Conservation (phyloP, 2,329 filamentous ascomycete genomes). For the Exserohilum rostratum region DNA sequence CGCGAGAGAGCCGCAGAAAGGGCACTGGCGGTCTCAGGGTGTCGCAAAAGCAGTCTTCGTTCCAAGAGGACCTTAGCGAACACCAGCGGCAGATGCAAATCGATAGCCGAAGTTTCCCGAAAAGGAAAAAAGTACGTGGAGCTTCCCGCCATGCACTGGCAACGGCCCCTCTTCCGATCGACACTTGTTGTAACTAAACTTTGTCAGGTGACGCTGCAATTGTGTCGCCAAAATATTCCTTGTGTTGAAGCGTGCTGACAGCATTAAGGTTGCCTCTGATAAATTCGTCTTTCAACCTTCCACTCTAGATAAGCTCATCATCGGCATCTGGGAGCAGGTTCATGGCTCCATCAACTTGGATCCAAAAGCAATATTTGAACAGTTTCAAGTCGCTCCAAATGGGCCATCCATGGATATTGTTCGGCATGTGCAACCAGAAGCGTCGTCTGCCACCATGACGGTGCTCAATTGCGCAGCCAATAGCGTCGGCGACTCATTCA, state of each 20-base stretch:
- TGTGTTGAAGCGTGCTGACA: neutral
- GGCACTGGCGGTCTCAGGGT: conserved; percentile 38
- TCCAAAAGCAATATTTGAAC: conserved; percentile 45
- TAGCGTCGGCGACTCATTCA: conserved; percentile 39
- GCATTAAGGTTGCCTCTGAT: conserved; percentile 28
- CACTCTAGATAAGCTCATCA: conserved; percentile 56
- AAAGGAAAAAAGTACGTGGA: conserved; percentile 34
- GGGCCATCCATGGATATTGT: conserved; percentile 18
- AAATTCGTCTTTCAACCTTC: conserved; percentile 55
- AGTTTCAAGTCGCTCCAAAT: conserved; percentile 34
- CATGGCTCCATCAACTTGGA: conserved; percentile 52
- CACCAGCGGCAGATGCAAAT: conserved; percentile 43
- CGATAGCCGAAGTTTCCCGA: conserved; percentile 40
- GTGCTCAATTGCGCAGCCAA: conserved; percentile 18
- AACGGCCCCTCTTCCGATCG: neutral
- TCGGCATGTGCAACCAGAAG: conserved; percentile 14
- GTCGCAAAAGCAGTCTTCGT: conserved; percentile 27
- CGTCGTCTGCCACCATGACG: conserved; percentile 12
- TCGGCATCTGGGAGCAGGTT: conserved; percentile 58
- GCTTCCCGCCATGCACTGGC: neutral
- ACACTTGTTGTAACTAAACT: neutral
- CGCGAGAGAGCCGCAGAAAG: conserved; percentile 24
- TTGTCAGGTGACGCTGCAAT: neutral
- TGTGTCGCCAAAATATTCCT: neutral
- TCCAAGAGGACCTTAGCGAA: conserved; percentile 39